These are phyloP conservation scores for Podosphaera leucotricha DNA, from an alignment of 2,329 filamentous ascomycete species.

Conservation along the genomic window DNA sequence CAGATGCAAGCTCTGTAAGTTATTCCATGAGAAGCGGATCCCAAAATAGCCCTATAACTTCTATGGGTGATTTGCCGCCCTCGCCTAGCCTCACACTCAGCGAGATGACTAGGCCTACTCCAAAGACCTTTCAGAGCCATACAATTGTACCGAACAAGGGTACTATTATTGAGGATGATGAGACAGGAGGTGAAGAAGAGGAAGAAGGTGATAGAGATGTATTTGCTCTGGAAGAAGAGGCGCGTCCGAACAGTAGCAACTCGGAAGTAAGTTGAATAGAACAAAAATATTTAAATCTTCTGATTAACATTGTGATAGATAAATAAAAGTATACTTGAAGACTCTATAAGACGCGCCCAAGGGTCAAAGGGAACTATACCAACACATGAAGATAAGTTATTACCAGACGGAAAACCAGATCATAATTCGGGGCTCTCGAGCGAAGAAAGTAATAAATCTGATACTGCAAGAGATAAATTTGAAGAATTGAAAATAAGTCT, in stretches of 20 bases:
- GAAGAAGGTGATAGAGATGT: slow-evolving; percentile 48
- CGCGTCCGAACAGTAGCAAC: slow-evolving; percentile 15
- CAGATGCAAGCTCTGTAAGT: slow-evolving; percentile 33
- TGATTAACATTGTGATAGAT: slow-evolving; percentile 19
- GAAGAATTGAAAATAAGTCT: slow-evolving; percentile 39
- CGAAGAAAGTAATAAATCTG: slow-evolving; percentile 24
- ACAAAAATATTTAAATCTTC: not conserved
- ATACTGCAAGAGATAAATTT: slow-evolving; percentile 48
- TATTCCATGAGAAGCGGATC: slow-evolving; percentile 18
- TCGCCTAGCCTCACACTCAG: slow-evolving; percentile 35
- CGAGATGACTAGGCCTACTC: slow-evolving; percentile 52
- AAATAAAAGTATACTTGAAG: slow-evolving; percentile 49
- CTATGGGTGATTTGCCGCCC: slow-evolving; percentile 24
- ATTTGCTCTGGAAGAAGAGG: slow-evolving; percentile 30
- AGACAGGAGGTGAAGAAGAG: slow-evolving; percentile 40
- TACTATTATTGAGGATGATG: slow-evolving; percentile 89
- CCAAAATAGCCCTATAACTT: slow-evolving; percentile 5
- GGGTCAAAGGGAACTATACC: no score
- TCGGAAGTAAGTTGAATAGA: slow-evolving; percentile 18
- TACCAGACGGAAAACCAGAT: no score
- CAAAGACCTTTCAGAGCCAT: slow-evolving; percentile 82
- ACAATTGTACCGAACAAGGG: slow-evolving; percentile 96
- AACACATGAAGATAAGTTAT: no score
- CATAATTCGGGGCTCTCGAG: slow-evolving; percentile 20
- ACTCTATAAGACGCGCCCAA: slow-evolving; percentile 20